A percentile compares a stretch with the other conserved stretches of the same genome.
These are phyloP conservation scores for Ogataea haglerorum DNA, from an alignment of 805 yeast species.

Conservation along the genomic window DNA sequence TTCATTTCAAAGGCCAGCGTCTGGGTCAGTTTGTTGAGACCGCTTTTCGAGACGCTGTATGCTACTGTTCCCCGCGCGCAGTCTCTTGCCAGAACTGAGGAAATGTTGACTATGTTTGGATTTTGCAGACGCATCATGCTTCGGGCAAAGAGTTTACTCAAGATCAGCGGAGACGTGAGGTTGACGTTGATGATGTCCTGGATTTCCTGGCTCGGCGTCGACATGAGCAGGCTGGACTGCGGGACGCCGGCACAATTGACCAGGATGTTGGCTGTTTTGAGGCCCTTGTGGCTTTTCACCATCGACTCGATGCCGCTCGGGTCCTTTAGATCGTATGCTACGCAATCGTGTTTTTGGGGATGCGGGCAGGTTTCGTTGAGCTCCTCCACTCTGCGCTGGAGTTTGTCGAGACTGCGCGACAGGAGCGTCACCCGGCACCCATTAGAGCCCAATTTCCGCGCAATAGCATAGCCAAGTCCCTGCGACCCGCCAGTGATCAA, in stretches of 20 bases:
- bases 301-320: constrained; percentile 12
- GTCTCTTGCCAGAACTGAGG: constrained; percentile 57
- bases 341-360: constrained; percentile 29
- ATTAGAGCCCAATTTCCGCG: constrained; percentile 42
- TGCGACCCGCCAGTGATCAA: constrained; percentile 66
- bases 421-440: constrained; percentile 54
- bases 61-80: constrained; percentile 55
- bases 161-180: constrained; percentile 55
- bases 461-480: constrained; percentile 63
- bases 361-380: constrained; percentile 20
- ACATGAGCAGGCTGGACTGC: constrained; percentile 49
- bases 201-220: constrained; percentile 41
- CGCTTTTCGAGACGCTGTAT: constrained; percentile 71
- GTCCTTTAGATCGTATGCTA: constrained; percentile 34
- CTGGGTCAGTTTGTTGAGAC: constrained; percentile 58
- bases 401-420: constrained; percentile 41
- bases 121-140: constrained; percentile 42
- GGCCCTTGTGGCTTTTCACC: constrained; percentile 7
- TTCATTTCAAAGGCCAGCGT: constrained; percentile 59
- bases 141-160: constrained; percentile 50
- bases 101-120: constrained; percentile 53
- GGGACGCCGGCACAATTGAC: constrained; percentile 69
- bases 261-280: constrained; percentile 40
- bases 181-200: constrained; percentile 49
- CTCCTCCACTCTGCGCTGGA: constrained; percentile 28